These are phyloP conservation scores for Articulospora tetracladia DNA, from an alignment of 495 filamentous ascomycete genomes.

Conservation along the genomic window DNA sequence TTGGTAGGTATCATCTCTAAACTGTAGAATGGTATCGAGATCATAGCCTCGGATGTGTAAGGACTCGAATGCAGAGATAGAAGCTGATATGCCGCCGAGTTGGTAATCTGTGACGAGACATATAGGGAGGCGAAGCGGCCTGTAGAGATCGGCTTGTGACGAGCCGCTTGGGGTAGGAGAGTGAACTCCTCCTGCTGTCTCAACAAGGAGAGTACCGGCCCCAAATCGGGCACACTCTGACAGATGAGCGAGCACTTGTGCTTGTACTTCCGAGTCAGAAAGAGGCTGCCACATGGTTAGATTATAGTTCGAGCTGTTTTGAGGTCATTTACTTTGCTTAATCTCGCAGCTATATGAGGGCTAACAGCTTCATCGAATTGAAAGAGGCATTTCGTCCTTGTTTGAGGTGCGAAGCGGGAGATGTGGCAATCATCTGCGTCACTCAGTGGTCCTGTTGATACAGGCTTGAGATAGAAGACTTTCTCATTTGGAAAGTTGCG, in stretches of 20 bases:
- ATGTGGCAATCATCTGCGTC: constrained; percentile 73
- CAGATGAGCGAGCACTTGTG: constrained; percentile 24
- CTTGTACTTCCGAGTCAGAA: constrained; percentile 12
- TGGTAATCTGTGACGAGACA: constrained; percentile 66
- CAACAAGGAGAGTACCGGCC: constrained; percentile 51
- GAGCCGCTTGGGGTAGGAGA: constrained; percentile 70
- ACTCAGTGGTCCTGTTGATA: constrained; percentile 64
- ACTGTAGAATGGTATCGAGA: constrained; percentile 59
- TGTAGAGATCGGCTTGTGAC: constrained; percentile 71
- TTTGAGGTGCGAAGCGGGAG: constrained; percentile 44
- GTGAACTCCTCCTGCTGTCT: constrained; percentile 75
- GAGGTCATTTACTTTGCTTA: constrained; percentile 27
- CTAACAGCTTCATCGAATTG: constrained; percentile 70
- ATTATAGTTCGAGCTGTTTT: not conserved
- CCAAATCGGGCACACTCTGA: constrained; percentile 7
- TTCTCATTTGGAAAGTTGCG: constrained; percentile 36
- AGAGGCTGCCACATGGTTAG: constrained; percentile 16
- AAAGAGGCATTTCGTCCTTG: constrained; percentile 56
- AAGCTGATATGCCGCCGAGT: constrained; percentile 69
- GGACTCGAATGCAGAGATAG: constrained; percentile 73
- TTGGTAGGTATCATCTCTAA: constrained; percentile 55
- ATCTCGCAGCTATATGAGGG: constrained; percentile 63
- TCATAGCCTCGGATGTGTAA: constrained; percentile 71
- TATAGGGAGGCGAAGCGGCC: constrained; percentile 65
- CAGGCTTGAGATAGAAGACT: constrained; percentile 66